phyloP scores from a whole-genome alignment of 345 rosid genomes.

The Fremontodendron californicum region DNA sequence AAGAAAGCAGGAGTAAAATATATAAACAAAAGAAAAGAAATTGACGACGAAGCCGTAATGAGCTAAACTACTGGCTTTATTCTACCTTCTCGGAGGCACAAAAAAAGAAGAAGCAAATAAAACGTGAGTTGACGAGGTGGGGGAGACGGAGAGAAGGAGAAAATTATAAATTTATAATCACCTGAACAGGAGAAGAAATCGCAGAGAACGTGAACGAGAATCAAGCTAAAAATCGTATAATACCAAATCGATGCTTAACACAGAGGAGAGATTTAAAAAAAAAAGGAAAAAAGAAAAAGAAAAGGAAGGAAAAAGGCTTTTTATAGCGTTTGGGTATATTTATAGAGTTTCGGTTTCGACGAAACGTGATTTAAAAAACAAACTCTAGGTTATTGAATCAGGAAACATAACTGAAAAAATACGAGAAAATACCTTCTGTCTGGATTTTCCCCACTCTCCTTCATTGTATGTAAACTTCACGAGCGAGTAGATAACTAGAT shows the following conservation, averaged over 20 bases:
- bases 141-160: neutral
- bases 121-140: neutral
- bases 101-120: neutral
- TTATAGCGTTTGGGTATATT: conserved; percentile 13
- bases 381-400: conserved; percentile 30
- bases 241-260: conserved; percentile 13
- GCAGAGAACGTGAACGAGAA: conserved; percentile 33
- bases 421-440: neutral
- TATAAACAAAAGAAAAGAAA: neutral
- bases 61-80: neutral
- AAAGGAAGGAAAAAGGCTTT: neutral
- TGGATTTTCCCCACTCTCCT: neutral
- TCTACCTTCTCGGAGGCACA: conserved; percentile 9
- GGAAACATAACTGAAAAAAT: conserved; percentile 19
- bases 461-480: neutral
- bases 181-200: conserved; percentile 17
- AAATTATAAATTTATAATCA: neutral
- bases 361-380: conserved; percentile 26
- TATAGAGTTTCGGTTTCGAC: conserved; percentile 29
- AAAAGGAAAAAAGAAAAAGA: neutral
- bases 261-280: neutral
- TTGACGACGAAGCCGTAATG: neutral
- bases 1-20: neutral
- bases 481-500: neutral
- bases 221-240: conserved; percentile 22